phyloP scores from a whole-genome alignment of 78 protist species.

The Monosiga brevicollis region DNA sequence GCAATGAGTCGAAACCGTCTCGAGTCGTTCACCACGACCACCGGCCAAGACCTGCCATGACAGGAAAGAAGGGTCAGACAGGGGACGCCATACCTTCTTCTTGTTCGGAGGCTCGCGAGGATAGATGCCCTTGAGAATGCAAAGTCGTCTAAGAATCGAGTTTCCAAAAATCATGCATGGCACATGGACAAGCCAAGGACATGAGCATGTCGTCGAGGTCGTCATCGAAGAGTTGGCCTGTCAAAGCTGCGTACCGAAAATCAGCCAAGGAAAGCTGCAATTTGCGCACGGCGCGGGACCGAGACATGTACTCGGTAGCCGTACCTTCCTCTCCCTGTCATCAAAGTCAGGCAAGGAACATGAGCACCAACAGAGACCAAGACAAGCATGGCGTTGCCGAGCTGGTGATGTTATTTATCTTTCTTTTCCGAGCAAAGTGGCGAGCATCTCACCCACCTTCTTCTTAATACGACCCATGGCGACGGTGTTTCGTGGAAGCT shows the following conservation, averaged over 20 bases:
- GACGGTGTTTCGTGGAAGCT: no score
- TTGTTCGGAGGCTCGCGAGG: conserved; percentile 90
- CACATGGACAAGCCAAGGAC: background rate
- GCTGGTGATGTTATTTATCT: no score
- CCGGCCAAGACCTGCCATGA: background rate
- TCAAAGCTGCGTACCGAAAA: conserved; percentile 46
- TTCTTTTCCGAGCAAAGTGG: no score
- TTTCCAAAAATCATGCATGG: background rate
- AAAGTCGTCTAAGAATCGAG: conserved; percentile 54
- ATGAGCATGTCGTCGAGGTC: background rate
- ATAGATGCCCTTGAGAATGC: conserved; percentile 96
- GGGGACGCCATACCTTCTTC: conserved; percentile 64
- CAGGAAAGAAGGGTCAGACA: background rate
- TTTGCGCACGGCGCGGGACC: conserved; percentile 59
- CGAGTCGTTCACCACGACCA: background rate
- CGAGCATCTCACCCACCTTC: background rate
- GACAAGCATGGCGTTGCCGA: background rate
- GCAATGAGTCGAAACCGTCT: no score
- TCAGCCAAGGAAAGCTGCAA: conserved; percentile 70
- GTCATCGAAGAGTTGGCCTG: background rate
- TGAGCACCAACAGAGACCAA: background rate
- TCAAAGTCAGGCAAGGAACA: background rate
- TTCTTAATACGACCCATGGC: background rate
- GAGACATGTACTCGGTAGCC: conserved; percentile 56
- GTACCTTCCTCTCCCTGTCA: conserved; percentile 8